phyloP scores from a whole-genome alignment of 2,329 filamentous ascomycete species.

The Sarocladiaceae sp. region DNA sequence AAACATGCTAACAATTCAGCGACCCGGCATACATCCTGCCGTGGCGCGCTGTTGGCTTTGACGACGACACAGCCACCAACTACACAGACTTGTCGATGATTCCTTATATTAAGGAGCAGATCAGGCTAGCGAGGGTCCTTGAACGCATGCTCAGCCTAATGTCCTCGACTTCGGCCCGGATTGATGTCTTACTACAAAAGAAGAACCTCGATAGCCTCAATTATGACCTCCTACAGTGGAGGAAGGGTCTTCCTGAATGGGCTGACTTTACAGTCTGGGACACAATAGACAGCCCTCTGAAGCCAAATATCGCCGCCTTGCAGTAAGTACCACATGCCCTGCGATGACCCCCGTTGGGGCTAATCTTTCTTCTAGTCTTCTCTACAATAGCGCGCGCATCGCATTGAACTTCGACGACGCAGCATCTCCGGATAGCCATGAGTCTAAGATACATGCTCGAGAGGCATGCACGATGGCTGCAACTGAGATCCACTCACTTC shows the following conservation, averaged over 20 bases:
- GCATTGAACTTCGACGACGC: conserved; percentile 19
- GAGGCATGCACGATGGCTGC: conserved; percentile 17
- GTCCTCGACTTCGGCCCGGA: neutral
- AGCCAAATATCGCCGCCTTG: conserved; percentile 17
- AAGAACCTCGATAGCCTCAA: conserved; percentile 15
- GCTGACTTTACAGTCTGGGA: conserved; percentile 19
- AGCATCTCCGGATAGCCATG: neutral
- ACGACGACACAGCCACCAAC: conserved; percentile 4
- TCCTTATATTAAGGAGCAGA: conserved; percentile 17
- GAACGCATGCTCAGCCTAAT: conserved; percentile 18
- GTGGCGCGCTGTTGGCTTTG: conserved; percentile 21
- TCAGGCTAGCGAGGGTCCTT: conserved; percentile 15
- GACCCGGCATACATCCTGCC: conserved; percentile 18
- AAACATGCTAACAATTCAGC: conserved; percentile 1
- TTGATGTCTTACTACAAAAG: neutral
- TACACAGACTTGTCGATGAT: conserved; percentile 13
- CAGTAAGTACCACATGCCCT: conserved; percentile 17
- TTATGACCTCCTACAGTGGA: conserved; percentile 17
- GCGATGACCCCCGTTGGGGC: too few species aligned
- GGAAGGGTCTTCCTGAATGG: conserved; percentile 15
- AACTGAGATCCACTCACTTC: conserved; percentile 16
- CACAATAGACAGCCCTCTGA: conserved; percentile 13
- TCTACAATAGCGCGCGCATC: conserved; percentile 21
- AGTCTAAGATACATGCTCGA: conserved; percentile 7
- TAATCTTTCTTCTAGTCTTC: conserved; percentile 9